phyloP scores from a whole-genome alignment of 192 early-diverging fungal genomes.

The Coemansia erecta region DNA sequence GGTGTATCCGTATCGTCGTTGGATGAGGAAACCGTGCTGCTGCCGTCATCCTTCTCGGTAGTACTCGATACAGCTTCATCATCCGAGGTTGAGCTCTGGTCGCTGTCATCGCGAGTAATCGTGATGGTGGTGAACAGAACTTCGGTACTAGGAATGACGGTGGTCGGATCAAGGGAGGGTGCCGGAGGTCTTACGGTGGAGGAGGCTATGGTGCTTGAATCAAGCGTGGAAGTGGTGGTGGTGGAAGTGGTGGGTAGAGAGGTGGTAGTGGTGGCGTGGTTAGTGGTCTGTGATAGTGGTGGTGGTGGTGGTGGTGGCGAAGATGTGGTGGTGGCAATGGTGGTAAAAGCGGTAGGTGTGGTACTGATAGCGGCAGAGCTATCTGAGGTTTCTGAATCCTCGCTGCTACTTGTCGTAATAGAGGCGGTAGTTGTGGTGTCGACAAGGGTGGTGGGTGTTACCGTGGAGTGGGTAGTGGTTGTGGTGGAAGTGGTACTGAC shows the following conservation, averaged over 20 bases:
- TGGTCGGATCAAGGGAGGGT: too few species aligned
- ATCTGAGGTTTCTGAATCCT: background rate
- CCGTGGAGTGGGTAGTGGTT: conserved; percentile 1
- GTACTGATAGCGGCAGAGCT: too few species aligned
- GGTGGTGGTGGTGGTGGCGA: background rate
- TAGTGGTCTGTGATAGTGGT: background rate
- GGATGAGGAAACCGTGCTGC: too few species aligned
- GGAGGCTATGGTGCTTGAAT: background rate
- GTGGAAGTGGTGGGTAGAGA: conserved; percentile 2
- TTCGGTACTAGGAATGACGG: too few species aligned
- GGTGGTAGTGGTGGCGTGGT: conserved; percentile 3
- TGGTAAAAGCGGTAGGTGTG: background rate
- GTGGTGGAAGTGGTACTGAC: background rate
- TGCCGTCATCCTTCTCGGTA: too few species aligned
- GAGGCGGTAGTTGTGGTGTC: background rate
- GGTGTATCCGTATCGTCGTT: too few species aligned
- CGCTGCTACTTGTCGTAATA: conserved; percentile 1
- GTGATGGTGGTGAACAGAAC: too few species aligned
- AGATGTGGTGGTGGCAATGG: conserved; percentile 1
- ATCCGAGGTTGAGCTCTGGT: too few species aligned
- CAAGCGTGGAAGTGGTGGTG: background rate
- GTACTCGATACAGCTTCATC: too few species aligned
- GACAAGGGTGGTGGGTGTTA: conserved; percentile 3
- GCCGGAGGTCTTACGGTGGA: background rate
- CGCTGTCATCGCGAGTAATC: too few species aligned